Base-by-base conservation (phyloP, 2,329 filamentous ascomycete species). In the Ophiostoma montium region DNA sequence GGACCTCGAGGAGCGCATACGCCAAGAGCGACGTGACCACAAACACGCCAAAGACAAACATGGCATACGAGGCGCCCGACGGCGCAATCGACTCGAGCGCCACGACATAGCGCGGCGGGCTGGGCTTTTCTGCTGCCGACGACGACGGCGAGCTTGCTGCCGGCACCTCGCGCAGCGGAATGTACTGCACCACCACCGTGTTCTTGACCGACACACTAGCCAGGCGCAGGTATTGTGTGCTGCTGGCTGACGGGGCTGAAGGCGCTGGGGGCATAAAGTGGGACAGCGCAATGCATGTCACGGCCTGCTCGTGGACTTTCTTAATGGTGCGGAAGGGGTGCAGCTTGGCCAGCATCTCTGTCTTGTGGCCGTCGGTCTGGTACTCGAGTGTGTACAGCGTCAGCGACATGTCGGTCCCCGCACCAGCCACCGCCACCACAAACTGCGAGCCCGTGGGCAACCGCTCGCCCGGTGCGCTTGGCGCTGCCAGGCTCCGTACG, bases 181-280 rank as follows among this genome's bases (percentile, higher is more conserved):
- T 80, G 35, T 78, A 83, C 63, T 94, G 86, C 23, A 94, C 80
- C 30, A 84, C 78, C 36, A 88, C 78, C 0, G 80, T 85, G 61
- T 88, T 89, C 52, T 80, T 82, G 57, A 94, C 80, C 45, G 84
- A 87, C 36, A 86, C 83, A 43, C 84, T 89, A 30, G 86, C 88
- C 3, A 95, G 75, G 57, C 85, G 86, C 56, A 94, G 68, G 58
- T 78, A 78, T 57, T 80, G 74, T 15, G 76, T 70, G 35, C 62
- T 70, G 35, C 62, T 60, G 46, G 66, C 67, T 49, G 51, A 32
- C 10, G 46, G 10, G 6, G 46, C 15, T 1, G 48, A 9, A 21
- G 35, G 9, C 15, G 35, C 35, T 1, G 42, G 33, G 1, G 74
- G 77, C 1, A 75, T 67, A 61, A 81, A 82, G 49, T 66, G 65